Evolutionary conservation across 179 eudicot genomes (phyloP).

Genomic region (Vitellaria paradoxa): DNA sequence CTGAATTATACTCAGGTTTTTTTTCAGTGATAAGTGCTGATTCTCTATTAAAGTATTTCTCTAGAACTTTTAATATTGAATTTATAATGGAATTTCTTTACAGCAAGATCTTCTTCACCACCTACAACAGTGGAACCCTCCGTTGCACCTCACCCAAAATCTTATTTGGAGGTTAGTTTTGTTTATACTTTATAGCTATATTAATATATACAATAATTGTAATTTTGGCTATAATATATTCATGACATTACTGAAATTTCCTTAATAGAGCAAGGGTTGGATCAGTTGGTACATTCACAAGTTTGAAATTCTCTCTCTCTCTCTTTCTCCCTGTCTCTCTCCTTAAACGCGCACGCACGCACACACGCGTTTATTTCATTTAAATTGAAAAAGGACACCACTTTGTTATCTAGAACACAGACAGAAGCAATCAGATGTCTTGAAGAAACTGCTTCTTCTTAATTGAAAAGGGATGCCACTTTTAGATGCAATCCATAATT

Average conservation of each 20-base stretch:
- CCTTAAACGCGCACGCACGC: no score
- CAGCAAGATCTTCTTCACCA: conserved; percentile 66
- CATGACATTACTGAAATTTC: not conserved
- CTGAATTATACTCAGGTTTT: conserved; percentile 57
- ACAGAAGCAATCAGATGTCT: not conserved
- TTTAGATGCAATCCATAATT: not conserved
- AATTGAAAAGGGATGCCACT: not conserved
- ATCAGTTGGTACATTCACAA: no score
- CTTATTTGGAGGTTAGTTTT: conserved; percentile 64
- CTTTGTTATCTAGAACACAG: not conserved
- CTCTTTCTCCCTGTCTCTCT: no score
- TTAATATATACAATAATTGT: not conserved
- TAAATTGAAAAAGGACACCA: not conserved
- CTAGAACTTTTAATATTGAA: conserved; percentile 5
- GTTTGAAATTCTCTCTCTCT: no score
- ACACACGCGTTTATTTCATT: no score
- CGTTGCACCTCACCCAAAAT: conserved; percentile 64
- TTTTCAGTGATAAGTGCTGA: not conserved
- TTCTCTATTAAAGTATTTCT: conserved; percentile 7
- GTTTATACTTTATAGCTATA: not conserved
- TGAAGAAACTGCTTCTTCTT: not conserved
- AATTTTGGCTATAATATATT: not conserved
- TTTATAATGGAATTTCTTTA: conserved; percentile 18
- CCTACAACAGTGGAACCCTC: conserved; percentile 60
- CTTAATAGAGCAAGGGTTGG: no score